Conservation (phyloP, 768 basidiomycete species). For the Fistulinella prunicolor region DNA sequence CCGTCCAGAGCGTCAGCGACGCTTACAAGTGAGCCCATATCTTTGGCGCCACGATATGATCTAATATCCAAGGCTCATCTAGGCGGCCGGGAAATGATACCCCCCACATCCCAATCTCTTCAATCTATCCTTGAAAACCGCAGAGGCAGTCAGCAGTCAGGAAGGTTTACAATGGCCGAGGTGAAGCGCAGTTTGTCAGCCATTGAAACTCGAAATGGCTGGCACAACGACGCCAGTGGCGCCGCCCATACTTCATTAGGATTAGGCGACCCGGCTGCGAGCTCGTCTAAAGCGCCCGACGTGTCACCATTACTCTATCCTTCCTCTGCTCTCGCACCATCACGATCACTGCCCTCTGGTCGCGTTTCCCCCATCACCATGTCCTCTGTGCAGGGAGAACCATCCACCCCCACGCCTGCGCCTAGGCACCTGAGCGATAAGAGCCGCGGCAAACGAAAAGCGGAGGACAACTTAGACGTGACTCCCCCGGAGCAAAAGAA, state of each 20-base stretch:
- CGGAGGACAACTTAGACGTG: slow-evolving; percentile 65
- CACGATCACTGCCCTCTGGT: slow-evolving; percentile 15
- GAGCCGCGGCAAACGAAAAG: slow-evolving; percentile 66
- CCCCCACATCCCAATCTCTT: slow-evolving; percentile 21
- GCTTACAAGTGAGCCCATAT: slow-evolving; percentile 18
- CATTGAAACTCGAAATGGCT: slow-evolving; percentile 18
- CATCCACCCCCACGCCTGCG: slow-evolving; percentile 34
- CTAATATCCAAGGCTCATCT: neutral
- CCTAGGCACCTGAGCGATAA: slow-evolving; percentile 33
- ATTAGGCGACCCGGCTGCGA: slow-evolving; percentile 16
- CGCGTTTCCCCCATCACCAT: slow-evolving; percentile 9
- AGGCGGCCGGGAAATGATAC: slow-evolving; percentile 19
- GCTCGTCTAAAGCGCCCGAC: slow-evolving; percentile 7
- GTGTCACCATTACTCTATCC: slow-evolving; percentile 8
- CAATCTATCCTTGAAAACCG: slow-evolving; percentile 14
- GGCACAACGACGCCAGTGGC: slow-evolving; percentile 16
- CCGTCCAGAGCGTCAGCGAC: slow-evolving; percentile 25
- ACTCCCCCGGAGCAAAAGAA: slow-evolving; percentile 64
- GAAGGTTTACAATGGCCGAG: slow-evolving; percentile 11
- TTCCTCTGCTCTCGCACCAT: slow-evolving; percentile 20
- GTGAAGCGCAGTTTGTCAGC: slow-evolving; percentile 28
- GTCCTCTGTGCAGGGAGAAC: slow-evolving; percentile 20
- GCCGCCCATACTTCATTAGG: slow-evolving; percentile 14
- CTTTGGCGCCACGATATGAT: neutral
- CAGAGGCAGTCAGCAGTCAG: slow-evolving; percentile 13